phyloP scores from a whole-genome alignment of 495 filamentous ascomycete genomes.

The Rostrohypoxylon terebratum region DNA sequence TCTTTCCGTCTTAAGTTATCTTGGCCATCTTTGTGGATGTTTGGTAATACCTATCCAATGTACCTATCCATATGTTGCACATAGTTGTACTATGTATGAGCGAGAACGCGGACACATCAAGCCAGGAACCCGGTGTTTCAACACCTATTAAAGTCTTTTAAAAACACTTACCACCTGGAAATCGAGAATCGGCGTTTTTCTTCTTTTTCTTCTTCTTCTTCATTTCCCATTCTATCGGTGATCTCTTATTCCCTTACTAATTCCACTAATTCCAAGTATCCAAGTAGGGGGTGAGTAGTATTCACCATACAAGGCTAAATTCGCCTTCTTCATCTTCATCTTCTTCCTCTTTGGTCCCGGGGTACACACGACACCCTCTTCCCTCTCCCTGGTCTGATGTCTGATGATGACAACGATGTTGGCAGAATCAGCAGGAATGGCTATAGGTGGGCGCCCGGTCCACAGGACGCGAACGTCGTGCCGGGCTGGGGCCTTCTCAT shows the following conservation, averaged over 20 bases:
- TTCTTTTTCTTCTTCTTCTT: not conserved
- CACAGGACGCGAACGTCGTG: slow-evolving; percentile 23
- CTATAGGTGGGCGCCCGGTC: slow-evolving; percentile 6
- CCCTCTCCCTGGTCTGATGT: slow-evolving; percentile 8
- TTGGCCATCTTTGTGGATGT: slow-evolving; percentile 10
- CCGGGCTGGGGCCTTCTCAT: slow-evolving; percentile 20
- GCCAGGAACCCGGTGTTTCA: slow-evolving; percentile 10
- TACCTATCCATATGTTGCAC: too few relatives aligned
- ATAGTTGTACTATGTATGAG: not conserved
- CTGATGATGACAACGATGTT: slow-evolving; percentile 8
- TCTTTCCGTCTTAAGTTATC: slow-evolving; percentile 1
- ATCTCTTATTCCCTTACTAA: not conserved
- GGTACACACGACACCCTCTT: slow-evolving; percentile 4
- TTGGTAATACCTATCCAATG: too few relatives aligned
- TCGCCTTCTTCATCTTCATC: not conserved
- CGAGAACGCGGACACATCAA: not conserved
- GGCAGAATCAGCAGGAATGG: slow-evolving; percentile 7
- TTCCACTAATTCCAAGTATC: too few relatives aligned
- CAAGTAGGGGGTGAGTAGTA: not conserved
- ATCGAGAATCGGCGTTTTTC: slow-evolving; percentile 4
- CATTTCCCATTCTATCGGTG: not conserved
- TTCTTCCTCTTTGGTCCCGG: not conserved
- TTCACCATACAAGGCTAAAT: not conserved
- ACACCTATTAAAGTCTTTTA: not conserved
- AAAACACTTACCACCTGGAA: slow-evolving; percentile 11